Evolutionary conservation across 805 yeast genomes (phyloP), one percentile per base, ranked within the genome.

Genomic region (Ogataea ganodermae): DNA sequence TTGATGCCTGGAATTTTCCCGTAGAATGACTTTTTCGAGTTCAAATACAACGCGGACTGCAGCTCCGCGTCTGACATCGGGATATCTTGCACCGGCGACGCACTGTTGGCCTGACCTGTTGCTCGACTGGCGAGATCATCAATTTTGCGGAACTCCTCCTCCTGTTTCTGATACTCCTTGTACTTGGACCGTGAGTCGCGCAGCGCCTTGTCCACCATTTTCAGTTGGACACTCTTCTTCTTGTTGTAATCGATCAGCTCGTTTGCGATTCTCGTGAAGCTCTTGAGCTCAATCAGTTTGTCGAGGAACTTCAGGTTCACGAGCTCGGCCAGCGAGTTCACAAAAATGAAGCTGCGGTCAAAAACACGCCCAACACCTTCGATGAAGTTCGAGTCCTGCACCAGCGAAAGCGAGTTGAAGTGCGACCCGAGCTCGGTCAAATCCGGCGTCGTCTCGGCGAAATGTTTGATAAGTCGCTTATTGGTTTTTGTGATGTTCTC

Each of bases 321-420:
- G 12, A 54, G 45, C 35, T 61, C 63, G 22, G 57, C 45, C 9
- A 79, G 65, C 9, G 71, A 59, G 43, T 73, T 72, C 18, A 77
- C 62, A 17, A 81, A 78, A 16, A 83, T 76, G 51, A 78, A 82
- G 31, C 78, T 80, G 32, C 83, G 78, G 64, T 94, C 98, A 52
- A 88, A 83, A 1, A 90, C 85, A 59, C 87, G 90, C 1, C 98
- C 97, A 23, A 89, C 79, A 52, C 82, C 81, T 61, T 94, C 98
- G 50, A 89, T 75, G 2, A 53, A 55, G 39, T 58, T 57, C 3
- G 70, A 67, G 46, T 67, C 68, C 43, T 69, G 68, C 8, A 82
- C 72, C 3, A 81, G 60, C 1, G 94, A 79, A 43, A 83, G 68
- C 1, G 79, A 65, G 52, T 79, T 80, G 57, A 78, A 72, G 5